Evolutionary conservation across 768 basidiomycete genomes (phyloP), one percentile per base, ranked within the genome.

Genomic region (Boletus eberwhitei): DNA sequence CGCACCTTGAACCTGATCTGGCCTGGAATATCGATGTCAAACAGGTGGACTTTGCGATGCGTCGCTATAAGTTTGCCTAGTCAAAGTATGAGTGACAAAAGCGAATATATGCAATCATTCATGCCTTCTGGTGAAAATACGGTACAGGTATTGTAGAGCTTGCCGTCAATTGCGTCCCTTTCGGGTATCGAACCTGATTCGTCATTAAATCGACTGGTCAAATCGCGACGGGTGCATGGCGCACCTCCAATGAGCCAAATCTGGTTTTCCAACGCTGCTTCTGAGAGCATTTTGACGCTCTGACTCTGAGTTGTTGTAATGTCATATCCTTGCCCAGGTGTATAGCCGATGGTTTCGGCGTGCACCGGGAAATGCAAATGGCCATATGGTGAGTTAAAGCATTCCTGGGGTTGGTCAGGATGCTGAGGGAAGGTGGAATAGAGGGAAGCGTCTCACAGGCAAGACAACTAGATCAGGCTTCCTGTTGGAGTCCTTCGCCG

Each of bases 11-110:
- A 94, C 19, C 71, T 90, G 68, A 96, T 93, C 67, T 90, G 87
- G 16, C 92, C 93, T 0, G 90, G 89, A 48, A 99, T 96, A 65
- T 98, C 93, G 57, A 98, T 98, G 68, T 99, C 96, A 71, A 98
- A 99, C 5, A 99, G 76, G 67, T 99, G 97, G 2, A 98, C 81
- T 71, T 99, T 99, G 50, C 96, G 86, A 72, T 98, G 93, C 37
- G 81, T 83, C 0, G 88, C 88, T 14, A 98, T 81, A 24, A 98
- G 79, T 50, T 91, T 84, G 24, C 95, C 94, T 92, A 42, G n/a
- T 9, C 14, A 55, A 38, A 36, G 41, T 22, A 16, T 53, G 17
- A 61, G 48, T 36, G 37, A 44, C 34, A 38, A 35, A 8, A 8
- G 38, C 3, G n/a, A 38, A 24, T 38, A 17, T 19, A 46, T 29